These are phyloP conservation scores for Niveomyces coronatus DNA, from an alignment of 2,329 filamentous ascomycete species.

Conservation along the genomic window DNA sequence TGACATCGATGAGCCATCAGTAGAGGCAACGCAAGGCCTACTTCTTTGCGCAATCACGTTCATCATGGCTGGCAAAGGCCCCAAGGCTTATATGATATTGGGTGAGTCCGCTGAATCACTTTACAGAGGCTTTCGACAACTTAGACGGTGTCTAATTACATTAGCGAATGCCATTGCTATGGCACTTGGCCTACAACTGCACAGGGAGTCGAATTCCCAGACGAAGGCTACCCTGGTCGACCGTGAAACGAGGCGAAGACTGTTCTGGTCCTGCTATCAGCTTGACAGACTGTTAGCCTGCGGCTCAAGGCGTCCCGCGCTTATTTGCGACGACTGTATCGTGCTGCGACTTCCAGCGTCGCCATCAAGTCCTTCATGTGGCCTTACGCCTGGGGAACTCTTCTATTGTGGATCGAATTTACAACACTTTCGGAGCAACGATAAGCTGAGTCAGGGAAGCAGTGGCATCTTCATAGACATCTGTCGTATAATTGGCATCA, in stretches of 20 bases:
- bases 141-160: slow-evolving; percentile 23
- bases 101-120: slow-evolving; percentile 37
- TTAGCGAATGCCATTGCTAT: slow-evolving; percentile 68
- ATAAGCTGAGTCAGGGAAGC: slow-evolving; percentile 63
- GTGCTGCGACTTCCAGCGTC: slow-evolving; percentile 66
- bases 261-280: slow-evolving; percentile 85
- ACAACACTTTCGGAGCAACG: slow-evolving; percentile 58
- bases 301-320: slow-evolving; percentile 71
- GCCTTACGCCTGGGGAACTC: slow-evolving; percentile 65
- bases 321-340: slow-evolving; percentile 69
- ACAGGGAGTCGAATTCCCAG: slow-evolving; percentile 60
- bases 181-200: slow-evolving; percentile 71
- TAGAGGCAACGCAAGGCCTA: slow-evolving; percentile 67
- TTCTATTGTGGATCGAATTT: slow-evolving; percentile 73
- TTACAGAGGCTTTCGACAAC: not conserved
- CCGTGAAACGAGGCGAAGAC: slow-evolving; percentile 63
- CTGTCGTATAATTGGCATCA: slow-evolving; percentile 69
- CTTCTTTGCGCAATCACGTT: slow-evolving; percentile 67
- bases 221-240: slow-evolving; percentile 55
- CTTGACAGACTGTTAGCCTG: slow-evolving; percentile 76
- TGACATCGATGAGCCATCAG: slow-evolving; percentile 70
- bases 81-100: slow-evolving; percentile 79
- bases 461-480: slow-evolving; percentile 79
- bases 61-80: slow-evolving; percentile 67
- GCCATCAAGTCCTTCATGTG: slow-evolving; percentile 49